phyloP scores from a whole-genome alignment of 2,329 filamentous ascomycete genomes.

The Fusarium nanum region DNA sequence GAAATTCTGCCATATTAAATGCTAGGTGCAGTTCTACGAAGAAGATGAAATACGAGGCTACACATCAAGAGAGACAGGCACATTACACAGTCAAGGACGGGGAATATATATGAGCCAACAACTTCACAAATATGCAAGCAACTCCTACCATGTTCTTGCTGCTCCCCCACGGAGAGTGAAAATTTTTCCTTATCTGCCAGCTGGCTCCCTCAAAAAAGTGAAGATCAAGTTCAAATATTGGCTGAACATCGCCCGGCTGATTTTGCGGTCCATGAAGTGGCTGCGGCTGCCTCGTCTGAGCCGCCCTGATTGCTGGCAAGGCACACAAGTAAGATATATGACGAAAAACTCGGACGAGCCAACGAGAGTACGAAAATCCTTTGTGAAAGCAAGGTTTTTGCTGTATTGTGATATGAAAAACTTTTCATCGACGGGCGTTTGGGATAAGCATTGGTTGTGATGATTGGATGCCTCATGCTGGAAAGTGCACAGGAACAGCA shows the following conservation, averaged over 20 bases:
- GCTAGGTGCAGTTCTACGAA: background rate
- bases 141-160: background rate
- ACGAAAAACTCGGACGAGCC: constrained; percentile 3
- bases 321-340: constrained; percentile 14
- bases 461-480: constrained; percentile 32
- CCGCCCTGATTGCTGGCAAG: constrained; percentile 29
- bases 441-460: constrained; percentile 25
- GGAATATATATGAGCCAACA: constrained; percentile 19
- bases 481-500: constrained; percentile 28
- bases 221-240: constrained; percentile 18
- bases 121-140: constrained; percentile 4
- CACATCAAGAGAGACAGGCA: background rate
- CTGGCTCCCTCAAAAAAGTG: constrained; percentile 27
- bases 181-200: constrained; percentile 37
- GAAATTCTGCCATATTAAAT: constrained; percentile 36
- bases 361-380: constrained; percentile 8
- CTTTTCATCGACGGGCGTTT: constrained; percentile 36
- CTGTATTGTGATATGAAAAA: constrained; percentile 31
- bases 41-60: background rate
- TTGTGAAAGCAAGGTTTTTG: background rate
- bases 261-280: constrained; percentile 4
- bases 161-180: constrained; percentile 10
- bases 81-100: background rate
- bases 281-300: constrained; percentile 35
- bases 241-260: constrained; percentile 7